Base-by-base conservation (phyloP, 140 eudicot species). In the Cichorium intybus region DNA sequence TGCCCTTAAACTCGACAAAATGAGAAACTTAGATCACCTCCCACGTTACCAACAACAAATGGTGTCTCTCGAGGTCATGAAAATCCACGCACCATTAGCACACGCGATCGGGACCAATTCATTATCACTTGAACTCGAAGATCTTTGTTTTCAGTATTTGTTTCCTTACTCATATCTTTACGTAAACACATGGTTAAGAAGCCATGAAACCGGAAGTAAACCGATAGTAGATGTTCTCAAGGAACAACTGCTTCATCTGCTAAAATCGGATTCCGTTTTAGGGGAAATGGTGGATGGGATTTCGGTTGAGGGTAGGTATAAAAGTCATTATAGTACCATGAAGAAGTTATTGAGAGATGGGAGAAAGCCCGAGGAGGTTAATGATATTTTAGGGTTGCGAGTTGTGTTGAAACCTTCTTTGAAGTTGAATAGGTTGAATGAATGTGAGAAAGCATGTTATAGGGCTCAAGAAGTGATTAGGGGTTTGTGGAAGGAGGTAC, bases 251-350 rank as follows among this genome's bases (percentile, higher is more conserved):
- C 78, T 80, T 53, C 83, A 65, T 33, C 62, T 83, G 24, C 62
- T 92, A 33, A 83, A 45, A 18, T 71, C 93, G 0, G 98, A 92
- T 69, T 55, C 72, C 16, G 0, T 64, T 10, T 79, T 92, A 67
- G 61, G 69, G 1, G 75, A 71, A 67, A 85, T 88, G 86, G 90
- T 88, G 52, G 80, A 73, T 66, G 79, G 79, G 16, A 70, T 92
- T 24, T 75, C 77, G 10, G 87, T 85, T 33, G 87, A 79, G 59
- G 96, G 98, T 56, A 92, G 98, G 37, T 88, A 77, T 53, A 92
- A 92, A 68, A 92, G 95, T 70, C 98, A 92, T 45, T 92, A 85
- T 37, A 92, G 98, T 62, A 92, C 98, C 15, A 85, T 92, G 96
- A 92, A 92, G 86, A 92, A 92, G 73, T 81, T 92, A 26, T 31